phyloP scores from a whole-genome alignment of 768 basidiomycete genomes.

The Amanita molliuscula region DNA sequence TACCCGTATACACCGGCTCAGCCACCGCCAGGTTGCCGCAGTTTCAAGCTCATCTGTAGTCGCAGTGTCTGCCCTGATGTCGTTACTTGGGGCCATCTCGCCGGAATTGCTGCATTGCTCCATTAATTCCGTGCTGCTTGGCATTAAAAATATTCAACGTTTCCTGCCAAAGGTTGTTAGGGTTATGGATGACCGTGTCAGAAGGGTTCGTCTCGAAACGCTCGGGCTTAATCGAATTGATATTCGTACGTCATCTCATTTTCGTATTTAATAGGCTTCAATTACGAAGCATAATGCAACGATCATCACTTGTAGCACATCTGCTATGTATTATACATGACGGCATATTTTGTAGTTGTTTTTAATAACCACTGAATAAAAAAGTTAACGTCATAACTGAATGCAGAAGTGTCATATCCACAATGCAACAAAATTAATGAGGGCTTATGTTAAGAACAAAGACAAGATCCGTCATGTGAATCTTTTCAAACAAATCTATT shows the following conservation, averaged over 20 bases:
- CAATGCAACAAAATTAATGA: neutral
- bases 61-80: conserved; percentile 17
- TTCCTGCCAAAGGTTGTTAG: no score
- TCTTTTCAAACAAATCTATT: neutral
- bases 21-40: conserved; percentile 25
- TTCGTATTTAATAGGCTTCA: neutral
- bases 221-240: no score
- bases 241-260: no score
- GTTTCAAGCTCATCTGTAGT: conserved; percentile 34
- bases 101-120: neutral
- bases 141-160: no score
- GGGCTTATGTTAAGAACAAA: no score
- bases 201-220: no score
- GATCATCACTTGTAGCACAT: neutral
- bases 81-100: neutral
- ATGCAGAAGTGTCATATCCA: neutral
- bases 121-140: neutral
- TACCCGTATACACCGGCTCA: conserved; percentile 34
- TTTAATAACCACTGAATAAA: neutral
- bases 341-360: neutral
- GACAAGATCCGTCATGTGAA: neutral
- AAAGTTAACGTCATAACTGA: no score
- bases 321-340: neutral
- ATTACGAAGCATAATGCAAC: no score
- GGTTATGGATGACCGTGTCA: no score